These are phyloP conservation scores for Setaria viridis DNA, from an alignment of 202 grass and related monocot species.

Conservation along the genomic window DNA sequence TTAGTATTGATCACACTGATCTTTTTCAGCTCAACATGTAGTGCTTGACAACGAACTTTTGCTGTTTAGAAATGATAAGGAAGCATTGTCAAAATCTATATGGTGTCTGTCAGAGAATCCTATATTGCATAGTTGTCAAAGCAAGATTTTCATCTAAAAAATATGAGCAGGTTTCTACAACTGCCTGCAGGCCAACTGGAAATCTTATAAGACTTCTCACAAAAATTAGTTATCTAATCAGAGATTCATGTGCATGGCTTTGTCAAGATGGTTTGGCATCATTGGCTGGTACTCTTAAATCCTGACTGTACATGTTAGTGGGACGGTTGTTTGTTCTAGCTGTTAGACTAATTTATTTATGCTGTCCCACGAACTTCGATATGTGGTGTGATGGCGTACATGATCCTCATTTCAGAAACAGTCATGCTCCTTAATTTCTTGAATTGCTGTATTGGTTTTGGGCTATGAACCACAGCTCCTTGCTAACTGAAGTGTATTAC, in stretches of 20 bases:
- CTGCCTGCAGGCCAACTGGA: background rate
- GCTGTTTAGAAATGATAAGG: background rate
- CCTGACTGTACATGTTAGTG: background rate
- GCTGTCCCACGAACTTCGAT: background rate
- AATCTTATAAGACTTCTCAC: conserved; percentile 26
- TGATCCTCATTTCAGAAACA: conserved; percentile 8
- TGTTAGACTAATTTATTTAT: background rate
- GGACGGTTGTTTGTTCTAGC: background rate
- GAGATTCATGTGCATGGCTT: background rate
- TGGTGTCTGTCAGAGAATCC: background rate
- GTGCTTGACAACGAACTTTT: background rate
- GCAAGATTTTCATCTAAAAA: background rate
- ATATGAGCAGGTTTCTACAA: background rate
- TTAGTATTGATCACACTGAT: background rate
- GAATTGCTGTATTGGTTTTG: background rate
- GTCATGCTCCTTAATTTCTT: conserved; percentile 9
- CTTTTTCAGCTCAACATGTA: conserved; percentile 9
- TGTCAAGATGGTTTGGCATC: conserved; percentile 5
- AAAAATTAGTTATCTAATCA: background rate
- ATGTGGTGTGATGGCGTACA: background rate
- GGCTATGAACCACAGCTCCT: background rate
- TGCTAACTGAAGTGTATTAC: conserved; percentile 16
- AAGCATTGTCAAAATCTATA: background rate
- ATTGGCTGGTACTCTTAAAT: background rate
- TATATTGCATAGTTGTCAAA: conserved; percentile 16